Evolutionary conservation across 345 rosid genomes (phyloP).

Genomic region (Melaleuca alternifolia): DNA sequence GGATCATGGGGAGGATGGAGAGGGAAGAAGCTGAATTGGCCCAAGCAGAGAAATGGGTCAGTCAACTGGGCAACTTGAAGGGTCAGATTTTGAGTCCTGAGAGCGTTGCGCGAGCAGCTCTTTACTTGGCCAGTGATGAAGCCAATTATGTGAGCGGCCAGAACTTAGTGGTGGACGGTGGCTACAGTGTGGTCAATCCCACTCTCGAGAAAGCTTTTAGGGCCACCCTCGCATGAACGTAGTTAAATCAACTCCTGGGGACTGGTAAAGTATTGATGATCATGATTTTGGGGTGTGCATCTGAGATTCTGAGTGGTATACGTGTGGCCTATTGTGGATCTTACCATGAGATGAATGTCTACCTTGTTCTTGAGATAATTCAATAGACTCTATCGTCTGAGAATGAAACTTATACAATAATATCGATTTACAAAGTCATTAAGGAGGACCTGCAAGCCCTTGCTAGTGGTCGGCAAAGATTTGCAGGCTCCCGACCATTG

Average conservation of each 20-base stretch:
- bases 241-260: not conserved
- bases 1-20: not conserved
- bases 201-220: not conserved
- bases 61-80: conserved; percentile 9
- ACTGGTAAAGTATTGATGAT: no score
- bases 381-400: not conserved
- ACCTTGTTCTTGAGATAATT: not conserved
- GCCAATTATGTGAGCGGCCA: conserved; percentile 24
- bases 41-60: not conserved
- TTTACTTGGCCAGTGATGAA: conserved; percentile 32
- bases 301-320: no score
- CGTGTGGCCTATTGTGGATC: no score
- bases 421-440: no score
- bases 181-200: conserved; percentile 18
- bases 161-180: conserved; percentile 36
- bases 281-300: no score
- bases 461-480: no score
- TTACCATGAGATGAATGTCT: not conserved
- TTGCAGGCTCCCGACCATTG: no score
- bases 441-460: no score
- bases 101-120: conserved; percentile 19
- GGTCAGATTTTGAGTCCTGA: conserved; percentile 12
- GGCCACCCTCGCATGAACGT: not conserved
- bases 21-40: not conserved
- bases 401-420: no score